Evolutionary conservation across 805 yeast species (phyloP), one percentile per base, ranked within the genome.

Genomic region (Tetrapisispora phaffii): DNA sequence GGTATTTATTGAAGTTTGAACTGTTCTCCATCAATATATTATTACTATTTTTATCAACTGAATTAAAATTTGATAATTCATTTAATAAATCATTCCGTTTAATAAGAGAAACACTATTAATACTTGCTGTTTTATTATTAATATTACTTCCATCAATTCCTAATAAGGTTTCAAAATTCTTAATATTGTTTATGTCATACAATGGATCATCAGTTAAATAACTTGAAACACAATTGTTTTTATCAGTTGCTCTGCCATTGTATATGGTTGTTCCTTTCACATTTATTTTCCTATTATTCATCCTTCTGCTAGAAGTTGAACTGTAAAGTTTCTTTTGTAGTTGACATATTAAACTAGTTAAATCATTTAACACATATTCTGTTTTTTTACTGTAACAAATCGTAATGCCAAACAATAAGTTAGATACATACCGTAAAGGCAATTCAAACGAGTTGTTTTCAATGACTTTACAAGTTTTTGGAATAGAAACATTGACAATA

Each of bases 311-410:
- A 7, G 32, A 31, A 21, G 21, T 40, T 13, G 34, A 16, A 35
- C 13, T 31, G 36, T 29, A 33, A 40, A 45, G 32, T 32, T 39
- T 38, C 28, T 21, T 39, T 45, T 57, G 58, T 32, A 62, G 41
- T 42, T 57, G 62, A 7, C 48, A 44, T 28, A 56, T 39, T 10
- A 59, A 40, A 22, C 42, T 40, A n/a, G 42, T 50, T 22, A 62
- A 39, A 42, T 63, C 67, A 38, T 49, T 56, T 9, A 62, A 42
- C 13, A 63, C 55, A 47, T 51, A 63, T 23, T 59, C 64, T 2
- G 63, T 56, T 41, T 63, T 60, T 36, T 54, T 53, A 21, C 56
- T 53, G 41, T 62, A 60, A 38, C 67, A 63, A 3, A 63, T 44
- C 7, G 64, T 51, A 2, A 63, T 58, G 9, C 67, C 67, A 45